Conservation (phyloP, 208 protist species). For the Trypanosoma caninum region DNA sequence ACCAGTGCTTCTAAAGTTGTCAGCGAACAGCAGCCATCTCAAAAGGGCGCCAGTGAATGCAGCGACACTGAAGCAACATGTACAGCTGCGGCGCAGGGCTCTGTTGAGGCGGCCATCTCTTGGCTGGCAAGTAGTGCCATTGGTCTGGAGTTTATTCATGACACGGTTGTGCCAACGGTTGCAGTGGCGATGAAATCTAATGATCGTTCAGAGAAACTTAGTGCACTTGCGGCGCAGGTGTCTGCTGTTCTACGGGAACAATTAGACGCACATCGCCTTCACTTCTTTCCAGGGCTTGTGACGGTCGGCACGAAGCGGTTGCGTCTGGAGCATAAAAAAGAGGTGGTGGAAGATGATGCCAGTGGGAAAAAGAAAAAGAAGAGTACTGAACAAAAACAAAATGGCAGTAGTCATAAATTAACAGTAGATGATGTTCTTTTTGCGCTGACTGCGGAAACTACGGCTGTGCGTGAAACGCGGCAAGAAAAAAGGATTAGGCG, state of each 20-base stretch:
- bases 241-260: slow-evolving; percentile 61
- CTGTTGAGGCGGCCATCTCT: slow-evolving; percentile 7
- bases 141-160: slow-evolving; percentile 26
- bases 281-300: slow-evolving; percentile 1
- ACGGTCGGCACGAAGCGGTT: neutral
- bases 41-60: slow-evolving; percentile 15
- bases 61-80: too few relatives aligned
- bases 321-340: too few relatives aligned
- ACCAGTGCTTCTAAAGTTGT: neutral
- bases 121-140: slow-evolving; percentile 39
- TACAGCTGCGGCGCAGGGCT: neutral
- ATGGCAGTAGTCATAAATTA: neutral
- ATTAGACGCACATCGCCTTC: slow-evolving; percentile 53
- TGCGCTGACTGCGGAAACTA: slow-evolving; percentile 3
- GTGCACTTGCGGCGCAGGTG: slow-evolving; percentile 51
- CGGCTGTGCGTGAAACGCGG: slow-evolving; percentile 4
- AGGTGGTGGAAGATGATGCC: too few relatives aligned
- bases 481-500: slow-evolving; percentile 14
- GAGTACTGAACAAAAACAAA: slow-evolving; percentile 1
- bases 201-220: slow-evolving; percentile 50
- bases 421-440: slow-evolving; percentile 30
- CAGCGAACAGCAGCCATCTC: neutral
- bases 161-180: slow-evolving; percentile 51
- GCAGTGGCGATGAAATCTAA: slow-evolving; percentile 37
- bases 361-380: slow-evolving; percentile 1